phyloP scores from a whole-genome alignment of 2,329 filamentous ascomycete species.

The Microcera coccophila region DNA sequence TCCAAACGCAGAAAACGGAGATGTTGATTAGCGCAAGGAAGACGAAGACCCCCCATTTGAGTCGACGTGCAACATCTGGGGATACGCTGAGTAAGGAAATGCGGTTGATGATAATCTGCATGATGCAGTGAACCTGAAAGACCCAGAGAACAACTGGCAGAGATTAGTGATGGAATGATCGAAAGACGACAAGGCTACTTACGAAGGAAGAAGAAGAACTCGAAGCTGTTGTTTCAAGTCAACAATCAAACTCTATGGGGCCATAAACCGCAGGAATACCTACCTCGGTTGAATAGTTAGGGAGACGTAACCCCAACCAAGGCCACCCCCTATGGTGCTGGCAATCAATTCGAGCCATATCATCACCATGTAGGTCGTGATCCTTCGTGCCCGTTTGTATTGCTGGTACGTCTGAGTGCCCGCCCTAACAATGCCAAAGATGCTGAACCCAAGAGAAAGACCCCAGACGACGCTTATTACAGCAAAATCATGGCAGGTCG shows the following conservation, averaged over 20 bases:
- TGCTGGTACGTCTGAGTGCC: conserved; percentile 33
- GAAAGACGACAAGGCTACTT: conserved; percentile 3
- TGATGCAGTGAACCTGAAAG: conserved; percentile 41
- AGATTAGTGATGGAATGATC: neutral
- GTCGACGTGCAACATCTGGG: conserved; percentile 30
- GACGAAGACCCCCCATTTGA: conserved; percentile 43
- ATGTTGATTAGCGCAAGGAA: conserved; percentile 45
- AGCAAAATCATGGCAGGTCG: conserved; percentile 28
- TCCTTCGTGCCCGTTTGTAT: conserved; percentile 29
- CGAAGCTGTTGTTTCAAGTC: conserved; percentile 24
- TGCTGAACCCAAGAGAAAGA: conserved; percentile 34
- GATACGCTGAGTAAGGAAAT: conserved; percentile 43
- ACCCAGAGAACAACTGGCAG: conserved; percentile 30
- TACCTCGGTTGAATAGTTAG: conserved; percentile 28
- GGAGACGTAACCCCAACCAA: conserved; percentile 36
- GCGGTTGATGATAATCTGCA: conserved; percentile 52
- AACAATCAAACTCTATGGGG: neutral
- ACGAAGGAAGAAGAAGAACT: conserved; percentile 23
- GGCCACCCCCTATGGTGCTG: conserved; percentile 32
- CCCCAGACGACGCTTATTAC: conserved; percentile 37
- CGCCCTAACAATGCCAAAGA: conserved; percentile 33
- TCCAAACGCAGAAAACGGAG: conserved; percentile 49
- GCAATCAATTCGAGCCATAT: conserved; percentile 39
- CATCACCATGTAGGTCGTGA: conserved; percentile 37
- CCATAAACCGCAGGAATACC: neutral